Conservation (phyloP, 352 stramenopile species). For the Pythium volutum region DNA sequence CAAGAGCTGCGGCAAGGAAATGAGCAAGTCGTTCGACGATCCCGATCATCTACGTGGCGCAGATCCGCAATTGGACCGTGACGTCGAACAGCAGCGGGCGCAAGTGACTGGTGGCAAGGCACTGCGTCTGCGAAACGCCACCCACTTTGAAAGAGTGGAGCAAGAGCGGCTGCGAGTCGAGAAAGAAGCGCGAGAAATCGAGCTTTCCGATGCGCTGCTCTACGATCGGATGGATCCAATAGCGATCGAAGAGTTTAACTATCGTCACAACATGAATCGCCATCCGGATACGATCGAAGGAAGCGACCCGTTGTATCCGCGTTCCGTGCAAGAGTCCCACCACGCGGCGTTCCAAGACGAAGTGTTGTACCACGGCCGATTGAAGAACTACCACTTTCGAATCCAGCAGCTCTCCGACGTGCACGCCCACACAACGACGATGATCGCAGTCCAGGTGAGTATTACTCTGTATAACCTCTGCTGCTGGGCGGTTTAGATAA, state of each 20-base stretch:
- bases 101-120: slow-evolving; percentile 37
- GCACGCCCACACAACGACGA: slow-evolving; percentile 33
- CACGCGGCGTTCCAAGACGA: slow-evolving; percentile 57
- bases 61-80: slow-evolving; percentile 44
- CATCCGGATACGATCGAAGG: slow-evolving; percentile 26
- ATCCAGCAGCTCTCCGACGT: slow-evolving; percentile 52
- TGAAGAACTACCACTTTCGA: slow-evolving; percentile 67
- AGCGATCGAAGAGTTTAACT: slow-evolving; percentile 70
- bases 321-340: slow-evolving; percentile 49
- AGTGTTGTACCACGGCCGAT: slow-evolving; percentile 59
- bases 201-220: slow-evolving; percentile 43
- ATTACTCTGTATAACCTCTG: not conserved
- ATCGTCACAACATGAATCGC: slow-evolving; percentile 57
- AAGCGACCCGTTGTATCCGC: slow-evolving; percentile 45
- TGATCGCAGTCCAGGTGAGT: slow-evolving; percentile 54
- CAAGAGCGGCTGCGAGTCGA: slow-evolving; percentile 61
- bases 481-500: too few relatives aligned
- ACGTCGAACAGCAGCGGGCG: slow-evolving; percentile 48
- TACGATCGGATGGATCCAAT: slow-evolving; percentile 65
- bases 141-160: slow-evolving; percentile 50
- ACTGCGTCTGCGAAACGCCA: slow-evolving; percentile 33
- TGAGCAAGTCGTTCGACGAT: slow-evolving; percentile 58
- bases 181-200: slow-evolving; percentile 60
- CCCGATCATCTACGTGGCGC: slow-evolving; percentile 40
- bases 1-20: slow-evolving; percentile 69